A percentile compares a stretch with the other conserved stretches of the same genome.
Evolutionary conservation across 768 basidiomycete genomes (phyloP).

Genomic region (Suillus ampliporus): DNA sequence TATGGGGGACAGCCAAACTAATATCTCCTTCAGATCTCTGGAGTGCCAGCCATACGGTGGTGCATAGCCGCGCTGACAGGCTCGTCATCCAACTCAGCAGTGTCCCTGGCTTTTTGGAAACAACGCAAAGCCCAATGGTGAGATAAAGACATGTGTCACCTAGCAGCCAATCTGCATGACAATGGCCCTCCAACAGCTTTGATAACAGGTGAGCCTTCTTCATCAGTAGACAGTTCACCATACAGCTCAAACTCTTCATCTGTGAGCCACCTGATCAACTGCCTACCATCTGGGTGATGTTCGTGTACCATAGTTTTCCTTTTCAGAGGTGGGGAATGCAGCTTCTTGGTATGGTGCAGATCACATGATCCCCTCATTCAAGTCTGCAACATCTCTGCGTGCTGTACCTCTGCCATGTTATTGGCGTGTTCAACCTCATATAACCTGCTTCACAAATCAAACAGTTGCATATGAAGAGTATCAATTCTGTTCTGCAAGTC

Average conservation of each 20-base stretch:
- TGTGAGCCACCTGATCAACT: background rate
- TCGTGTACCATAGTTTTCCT: background rate
- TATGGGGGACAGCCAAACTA: too few species aligned
- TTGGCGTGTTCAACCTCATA: background rate
- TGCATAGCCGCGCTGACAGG: too few species aligned
- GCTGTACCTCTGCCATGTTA: background rate
- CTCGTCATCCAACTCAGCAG: too few species aligned
- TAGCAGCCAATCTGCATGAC: too few species aligned
- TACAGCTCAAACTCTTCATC: background rate
- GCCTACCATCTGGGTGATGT: background rate
- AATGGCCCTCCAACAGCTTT: too few species aligned
- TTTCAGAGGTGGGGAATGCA: background rate
- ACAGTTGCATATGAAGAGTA: constrained; percentile 23
- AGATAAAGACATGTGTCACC: too few species aligned
- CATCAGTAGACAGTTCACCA: too few species aligned
- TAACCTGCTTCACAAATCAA: background rate
- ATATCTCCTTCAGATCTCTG: too few species aligned
- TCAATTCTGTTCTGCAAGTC: constrained; percentile 25
- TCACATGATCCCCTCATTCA: background rate
- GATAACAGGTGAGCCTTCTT: too few species aligned
- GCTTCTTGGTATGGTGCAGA: background rate
- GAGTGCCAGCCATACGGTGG: too few species aligned
- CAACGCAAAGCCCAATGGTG: too few species aligned
- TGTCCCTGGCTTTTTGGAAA: too few species aligned
- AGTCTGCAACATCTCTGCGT: background rate